Base-by-base conservation (phyloP, 441 rosid genomes). In the Pelargonium cotyledonis region DNA sequence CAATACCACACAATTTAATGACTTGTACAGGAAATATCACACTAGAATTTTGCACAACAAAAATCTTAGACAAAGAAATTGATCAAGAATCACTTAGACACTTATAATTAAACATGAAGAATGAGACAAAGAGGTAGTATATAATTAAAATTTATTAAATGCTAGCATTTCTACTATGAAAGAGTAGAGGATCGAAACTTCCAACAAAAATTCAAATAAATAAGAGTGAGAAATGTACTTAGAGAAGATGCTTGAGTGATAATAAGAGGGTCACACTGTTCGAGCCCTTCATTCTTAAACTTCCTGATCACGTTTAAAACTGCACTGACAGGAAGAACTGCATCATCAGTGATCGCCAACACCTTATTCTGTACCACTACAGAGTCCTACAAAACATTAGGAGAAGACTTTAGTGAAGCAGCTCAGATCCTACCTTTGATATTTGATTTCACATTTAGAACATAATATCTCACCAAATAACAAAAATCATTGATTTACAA, bases 161-260 rank as follows among this genome's bases (percentile, higher is more conserved):
- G 51, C 3, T 46, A 46, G 51, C 51, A 46, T 9, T 46, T 3
- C 1, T 46, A 46, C 51, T 46, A 10, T 5, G 51, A 46, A 46
- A 9, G 11, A 46, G 3, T 23, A 23, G 26, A 23, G 26, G 26
- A 12, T 44, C 11, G 49, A 44, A 8, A 44, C 49, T 15, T 5
- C 49, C 51, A 11, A 51, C 12, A 29, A 11, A 41, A 15, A 18
- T 12, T 41, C 2, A 53, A 49, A 31, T 29, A 38, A 35, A 66
- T 5, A 21, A 10, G 12, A 61, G 49, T 49, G 49, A 11, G 3
- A 46, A 16, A 1, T 58, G 53, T 85, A 91, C 96, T 81, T 69
- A 84, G 66, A 58, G 81, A 74, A 46, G 90, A 85, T 16, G 95
- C 90, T 78, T 86, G 97, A 23, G 95, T 84, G 62, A 91, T 73